A percentile compares a stretch with the other conserved stretches of the same genome.
Conservation (phyloP, 495 filamentous ascomycete species). For the Daldinia bambusicola region DNA sequence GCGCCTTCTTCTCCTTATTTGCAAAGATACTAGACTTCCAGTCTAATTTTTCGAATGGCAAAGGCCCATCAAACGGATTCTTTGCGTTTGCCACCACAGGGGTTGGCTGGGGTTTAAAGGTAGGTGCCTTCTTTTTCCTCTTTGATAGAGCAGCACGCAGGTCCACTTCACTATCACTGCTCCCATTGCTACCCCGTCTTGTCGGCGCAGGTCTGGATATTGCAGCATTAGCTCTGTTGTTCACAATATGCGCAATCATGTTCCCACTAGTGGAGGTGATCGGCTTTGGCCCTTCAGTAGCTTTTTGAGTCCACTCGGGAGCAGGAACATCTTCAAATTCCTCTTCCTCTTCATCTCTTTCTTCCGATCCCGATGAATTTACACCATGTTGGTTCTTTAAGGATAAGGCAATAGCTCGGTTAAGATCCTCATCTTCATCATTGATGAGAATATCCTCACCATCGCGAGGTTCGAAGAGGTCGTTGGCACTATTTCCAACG, state of each 20-base stretch:
- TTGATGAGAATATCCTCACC: conserved; percentile 51
- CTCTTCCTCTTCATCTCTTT: conserved; percentile 52
- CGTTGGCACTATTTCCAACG: conserved; percentile 33
- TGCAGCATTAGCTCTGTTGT: conserved; percentile 67
- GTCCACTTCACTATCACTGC: conserved; percentile 72
- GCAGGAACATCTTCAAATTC: conserved; percentile 59
- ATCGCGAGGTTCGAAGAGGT: conserved; percentile 45
- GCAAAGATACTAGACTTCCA: conserved; percentile 68
- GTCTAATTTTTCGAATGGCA: conserved; percentile 89
- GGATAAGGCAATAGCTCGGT: conserved; percentile 85
- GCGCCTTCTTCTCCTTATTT: conserved; percentile 56
- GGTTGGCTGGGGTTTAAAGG: conserved; percentile 33
- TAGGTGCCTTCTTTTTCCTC: conserved; percentile 49
- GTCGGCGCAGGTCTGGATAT: conserved; percentile 56
- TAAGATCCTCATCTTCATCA: conserved; percentile 80
- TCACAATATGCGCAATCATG: conserved; percentile 70
- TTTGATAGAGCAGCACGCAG: conserved; percentile 67
- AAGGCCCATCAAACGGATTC: conserved; percentile 76
- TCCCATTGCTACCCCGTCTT: conserved; percentile 55
- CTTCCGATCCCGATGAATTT: conserved; percentile 19
- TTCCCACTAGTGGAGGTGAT: conserved; percentile 62
- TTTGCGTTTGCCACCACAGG: conserved; percentile 53
- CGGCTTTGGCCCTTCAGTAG: conserved; percentile 63
- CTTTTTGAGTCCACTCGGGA: conserved; percentile 65
- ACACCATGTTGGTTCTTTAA: conserved; percentile 61